Base-by-base conservation (phyloP, 805 yeast species). In the Metschnikowia continentalis region DNA sequence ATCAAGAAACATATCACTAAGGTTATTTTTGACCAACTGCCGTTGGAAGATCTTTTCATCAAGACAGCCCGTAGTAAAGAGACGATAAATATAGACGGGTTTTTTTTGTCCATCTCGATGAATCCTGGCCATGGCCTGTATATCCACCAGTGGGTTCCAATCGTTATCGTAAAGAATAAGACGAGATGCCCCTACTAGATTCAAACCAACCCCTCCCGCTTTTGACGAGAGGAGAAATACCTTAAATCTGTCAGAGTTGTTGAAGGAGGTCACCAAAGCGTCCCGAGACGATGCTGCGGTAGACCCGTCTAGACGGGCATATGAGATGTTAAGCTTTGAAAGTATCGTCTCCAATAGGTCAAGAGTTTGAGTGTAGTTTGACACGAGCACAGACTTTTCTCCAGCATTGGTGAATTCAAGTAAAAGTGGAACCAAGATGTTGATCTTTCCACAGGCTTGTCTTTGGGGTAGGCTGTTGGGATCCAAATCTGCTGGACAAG, bases 21-120 rank as follows among this genome's bases (percentile, higher is more conserved):
- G 69, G 48, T 85, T 90, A 49, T 74, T 81, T 65, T 94, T 94
- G 75, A 89, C 84, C 48, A 91, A 70, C 66, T 94, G 99, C 17
- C 99, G 74, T 64, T 94, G 98, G 53, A 87, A 84, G 3, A 94
- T 91, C 69, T 91, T 92, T 64, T 94, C 99, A 64, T 94, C 99
- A 35, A 90, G 86, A 49, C 91, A 83, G 0, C 98, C 99, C 0
- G 95, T 83, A 0, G 96, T 86, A 40, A 94, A 69, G 17, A 94
- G 67, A 57, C 99, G 76, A 63, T 94, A 94, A 32, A 92, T 83
- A 62, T 72, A 85, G 10, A 90, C 94, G 0, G 89, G 89, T 43
- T 70, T 78, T 44, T 69, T 79, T 64, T 94, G 99, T 0, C 99
- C 99, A 65, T 92, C 97, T 60, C 99, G 75, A 63, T 92, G 96